Evolutionary conservation across 2,329 filamentous ascomycete species (phyloP).

Genomic region (Lecanicillium sp.): DNA sequence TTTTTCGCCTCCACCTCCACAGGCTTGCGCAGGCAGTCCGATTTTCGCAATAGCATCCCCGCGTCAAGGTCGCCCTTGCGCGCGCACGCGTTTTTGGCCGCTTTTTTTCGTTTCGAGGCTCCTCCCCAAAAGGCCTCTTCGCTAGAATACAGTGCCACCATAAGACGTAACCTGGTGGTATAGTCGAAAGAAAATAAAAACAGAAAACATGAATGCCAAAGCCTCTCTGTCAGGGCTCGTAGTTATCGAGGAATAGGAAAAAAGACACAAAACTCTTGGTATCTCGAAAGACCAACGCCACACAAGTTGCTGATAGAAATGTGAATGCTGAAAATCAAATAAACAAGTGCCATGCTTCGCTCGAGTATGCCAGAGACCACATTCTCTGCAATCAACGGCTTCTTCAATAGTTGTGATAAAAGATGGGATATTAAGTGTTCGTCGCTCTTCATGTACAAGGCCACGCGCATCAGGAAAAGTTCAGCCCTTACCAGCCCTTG

Average conservation of each 20-base stretch:
- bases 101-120: background rate
- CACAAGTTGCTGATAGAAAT: constrained; percentile 5
- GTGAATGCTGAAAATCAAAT: constrained; percentile 1
- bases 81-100: constrained; percentile 4
- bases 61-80: constrained; percentile 1
- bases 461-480: background rate
- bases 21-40: no score
- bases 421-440: background rate
- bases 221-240: constrained; percentile 2
- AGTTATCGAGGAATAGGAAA: background rate
- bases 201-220: constrained; percentile 7
- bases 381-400: background rate
- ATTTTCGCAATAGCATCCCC: no score
- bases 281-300: constrained; percentile 8
- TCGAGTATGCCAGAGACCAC: background rate
- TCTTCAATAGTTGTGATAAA: background rate
- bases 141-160: constrained; percentile 9
- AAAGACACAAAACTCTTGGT: constrained; percentile 8
- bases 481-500: constrained; percentile 29
- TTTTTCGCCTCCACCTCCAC: no score
- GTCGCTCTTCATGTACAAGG: no score
- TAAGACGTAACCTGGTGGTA: constrained; percentile 4
- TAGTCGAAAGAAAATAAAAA: constrained; percentile 3
- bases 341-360: constrained; percentile 1
- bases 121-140: background rate